Evolutionary conservation across 345 rosid genomes (phyloP).

Genomic region (Abelmoschus esculentus): DNA sequence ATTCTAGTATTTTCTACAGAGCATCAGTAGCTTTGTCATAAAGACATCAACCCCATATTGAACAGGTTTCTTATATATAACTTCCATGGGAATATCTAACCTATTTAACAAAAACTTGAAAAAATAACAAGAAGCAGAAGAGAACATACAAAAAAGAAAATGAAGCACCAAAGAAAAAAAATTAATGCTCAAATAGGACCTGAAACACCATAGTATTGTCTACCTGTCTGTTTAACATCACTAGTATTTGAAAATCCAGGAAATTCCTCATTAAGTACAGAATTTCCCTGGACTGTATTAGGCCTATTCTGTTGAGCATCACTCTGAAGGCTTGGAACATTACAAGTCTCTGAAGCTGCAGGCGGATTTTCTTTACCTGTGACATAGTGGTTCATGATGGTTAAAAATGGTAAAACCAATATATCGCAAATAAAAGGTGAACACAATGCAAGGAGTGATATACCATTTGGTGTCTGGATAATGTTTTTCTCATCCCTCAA

Average conservation of each 20-base stretch:
- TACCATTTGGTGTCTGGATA: constrained; percentile 39
- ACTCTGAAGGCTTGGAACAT: constrained; percentile 25
- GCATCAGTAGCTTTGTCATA: not conserved
- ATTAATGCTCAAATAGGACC: constrained; percentile 8
- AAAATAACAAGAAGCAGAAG: not conserved
- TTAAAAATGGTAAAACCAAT: constrained; percentile 8
- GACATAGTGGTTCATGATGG: constrained; percentile 16
- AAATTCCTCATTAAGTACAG: constrained; percentile 52
- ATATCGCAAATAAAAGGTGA: not conserved
- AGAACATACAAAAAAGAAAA: not conserved
- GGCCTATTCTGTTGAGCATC: constrained; percentile 28
- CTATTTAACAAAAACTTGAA: not conserved
- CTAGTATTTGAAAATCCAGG: constrained; percentile 65
- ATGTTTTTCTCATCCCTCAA: constrained; percentile 41
- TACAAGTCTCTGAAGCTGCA: constrained; percentile 25
- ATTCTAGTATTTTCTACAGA: not conserved
- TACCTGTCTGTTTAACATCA: constrained; percentile 57
- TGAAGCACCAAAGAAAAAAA: no score
- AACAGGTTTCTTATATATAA: not conserved
- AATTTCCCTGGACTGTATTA: constrained; percentile 29
- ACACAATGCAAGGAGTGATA: constrained; percentile 22
- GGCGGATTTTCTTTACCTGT: constrained; percentile 38
- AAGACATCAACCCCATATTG: not conserved
- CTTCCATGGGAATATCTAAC: not conserved
- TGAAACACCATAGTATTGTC: constrained; percentile 1